Evolutionary conservation across 129 eudicot genomes (phyloP), one percentile per base, ranked within the genome.

Genomic region (Flaveria trinervia): DNA sequence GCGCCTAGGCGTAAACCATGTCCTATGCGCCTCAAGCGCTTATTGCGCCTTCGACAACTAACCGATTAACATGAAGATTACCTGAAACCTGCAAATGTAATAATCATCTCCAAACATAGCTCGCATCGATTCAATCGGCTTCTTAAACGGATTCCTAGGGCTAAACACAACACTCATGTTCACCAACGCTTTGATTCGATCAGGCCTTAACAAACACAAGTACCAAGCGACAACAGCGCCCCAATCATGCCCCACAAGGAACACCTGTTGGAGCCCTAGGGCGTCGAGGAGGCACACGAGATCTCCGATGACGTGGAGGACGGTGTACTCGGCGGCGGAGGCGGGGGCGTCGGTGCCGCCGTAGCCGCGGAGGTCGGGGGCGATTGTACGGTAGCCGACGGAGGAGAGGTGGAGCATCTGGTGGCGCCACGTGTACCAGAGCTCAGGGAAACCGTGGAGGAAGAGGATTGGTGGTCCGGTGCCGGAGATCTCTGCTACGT

Each of bases 391-490:
- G 82, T 83, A 92, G 28, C 98, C 98, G 10, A 68, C 68, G 77
- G 93, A 60, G 12, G 96, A 85, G 16, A 89, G 93, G 20, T 46
- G 57, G 28, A 86, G 86, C 87, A 92, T 79, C 88, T 92, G 98
- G 85, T 92, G 79, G 15, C 79, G 70, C 79, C 79, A 74, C 11
- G 79, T 8, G 61, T 74, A 74, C 96, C 96, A 89, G 68, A 88
- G 91, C 57, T 92, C 93, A 0, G 98, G 96, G 87, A 90, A 92
- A 49, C 98, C 98, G 75, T 92, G 98, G 80, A 92, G 92, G 81
- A 92, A 84, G 20, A 92, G 90, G 33, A 89, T 68, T 2, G 92
- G 81, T 10, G 86, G 89, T 61, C 96, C 96, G 11, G 73, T 67
- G 50, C 89, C 90, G 33, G 81, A 6, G 33, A 88, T 79, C 64